Evolutionary conservation across 495 filamentous ascomycete genomes (phyloP), one percentile per base, ranked within the genome.

Genomic region (Podospora pseudocomata): DNA sequence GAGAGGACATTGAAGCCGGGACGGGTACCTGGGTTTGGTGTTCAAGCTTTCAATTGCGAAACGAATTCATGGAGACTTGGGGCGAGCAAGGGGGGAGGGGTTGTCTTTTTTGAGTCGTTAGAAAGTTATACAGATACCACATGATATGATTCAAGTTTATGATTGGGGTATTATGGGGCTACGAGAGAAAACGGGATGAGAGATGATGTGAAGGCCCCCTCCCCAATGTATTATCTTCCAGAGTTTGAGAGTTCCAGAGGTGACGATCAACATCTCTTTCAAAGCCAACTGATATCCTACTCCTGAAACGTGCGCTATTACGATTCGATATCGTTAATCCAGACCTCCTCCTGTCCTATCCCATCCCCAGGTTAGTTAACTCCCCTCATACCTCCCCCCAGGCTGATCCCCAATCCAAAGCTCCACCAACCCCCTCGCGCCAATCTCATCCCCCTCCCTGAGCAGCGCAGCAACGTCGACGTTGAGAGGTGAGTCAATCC

Each of bases 401-500:
- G 7, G 9, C 15, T 13, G 9, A 49, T 75, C 80, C 66, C 84
- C 80, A 34, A 86, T 91, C 86, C 88, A 97, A 74, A 88, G 91
- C 81, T 96, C 85, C 53, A 97, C 91, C 76, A 98, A 77, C 59
- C 87, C 84, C 77, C 96, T 87, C 73, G 91, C 93, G 0, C 86
- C 95, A 3, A 93, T 81, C 5, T 76, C 68, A 81, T 99, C 95
- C 18, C 91, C 92, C 62, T 83, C 82, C 70, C 93, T 83, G 66
- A 96, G 64, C 70, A 99, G 77, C 68, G 86, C 85, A 63, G 93
- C 94, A 3, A 96, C 86, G 78, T 99, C 95, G 11, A 97, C 85
- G 80, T 97, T 96, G 63, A 98, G 80, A 69, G 95, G 95, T 70
- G 87, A 91, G 70, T 97, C 92, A 53, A 90, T 84, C 65, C 87